phyloP scores from a whole-genome alignment of 768 basidiomycete species.

The Suillus fuscotomentosus region DNA sequence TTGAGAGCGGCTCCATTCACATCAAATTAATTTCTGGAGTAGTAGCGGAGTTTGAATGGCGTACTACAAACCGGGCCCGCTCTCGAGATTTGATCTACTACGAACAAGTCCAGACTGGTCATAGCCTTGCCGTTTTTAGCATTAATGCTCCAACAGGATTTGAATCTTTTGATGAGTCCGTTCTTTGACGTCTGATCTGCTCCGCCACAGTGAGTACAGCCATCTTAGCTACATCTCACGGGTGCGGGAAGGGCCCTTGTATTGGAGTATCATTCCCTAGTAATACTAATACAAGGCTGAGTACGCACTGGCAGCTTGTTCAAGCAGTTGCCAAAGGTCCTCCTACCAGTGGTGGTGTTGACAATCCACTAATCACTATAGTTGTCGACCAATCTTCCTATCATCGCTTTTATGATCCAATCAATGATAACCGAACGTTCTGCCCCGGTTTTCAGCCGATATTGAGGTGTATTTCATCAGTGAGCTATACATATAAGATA shows the following conservation, averaged over 20 bases:
- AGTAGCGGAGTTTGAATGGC: neutral
- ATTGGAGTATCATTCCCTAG: neutral
- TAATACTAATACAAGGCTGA: neutral
- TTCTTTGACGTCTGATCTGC: neutral
- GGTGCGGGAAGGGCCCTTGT: neutral
- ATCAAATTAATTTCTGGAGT: neutral
- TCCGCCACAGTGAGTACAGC: neutral
- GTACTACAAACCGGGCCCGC: no score
- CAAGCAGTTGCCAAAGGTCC: neutral
- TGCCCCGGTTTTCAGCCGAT: neutral
- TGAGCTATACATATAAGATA: constrained; percentile 1
- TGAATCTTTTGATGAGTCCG: neutral
- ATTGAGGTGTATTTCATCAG: neutral
- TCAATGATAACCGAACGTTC: neutral
- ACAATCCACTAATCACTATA: neutral
- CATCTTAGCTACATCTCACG: neutral
- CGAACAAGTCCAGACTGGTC: no score
- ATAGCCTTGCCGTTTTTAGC: no score
- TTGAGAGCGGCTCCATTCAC: no score
- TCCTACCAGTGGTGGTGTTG: neutral
- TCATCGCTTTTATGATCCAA: neutral
- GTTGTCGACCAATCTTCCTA: neutral
- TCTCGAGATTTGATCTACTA: no score
- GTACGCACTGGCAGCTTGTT: neutral
- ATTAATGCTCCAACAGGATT: no score